Base-by-base conservation (phyloP, 2,329 filamentous ascomycete genomes). In the Blumeria hordei region DNA sequence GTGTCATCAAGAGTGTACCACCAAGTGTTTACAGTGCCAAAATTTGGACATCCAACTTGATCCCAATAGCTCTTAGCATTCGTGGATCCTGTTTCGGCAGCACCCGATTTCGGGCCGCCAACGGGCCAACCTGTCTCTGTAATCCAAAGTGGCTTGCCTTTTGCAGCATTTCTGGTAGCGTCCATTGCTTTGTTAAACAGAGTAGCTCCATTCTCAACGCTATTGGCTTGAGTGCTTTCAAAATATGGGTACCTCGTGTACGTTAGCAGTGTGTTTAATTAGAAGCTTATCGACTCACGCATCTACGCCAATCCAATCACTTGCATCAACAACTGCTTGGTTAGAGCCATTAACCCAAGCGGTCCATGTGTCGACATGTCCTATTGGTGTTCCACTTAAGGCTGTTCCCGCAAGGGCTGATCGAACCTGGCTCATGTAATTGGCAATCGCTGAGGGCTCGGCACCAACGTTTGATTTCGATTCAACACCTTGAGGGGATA, bases 311-410 rank as follows among this genome's bases (percentile, higher is more conserved):
- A 94, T 68, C 74, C 80, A 94, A 71, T 94, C 87, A 58, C 74
- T 70, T 43, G 76, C 77, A 9, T 80, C 72, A 57, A 86, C 78
- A 57, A 93, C 78, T 44, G 74, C 77, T 52, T 69, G 68, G 74
- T 90, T 93, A 64, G 80, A 77, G 54, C 69, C 67, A 67, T 93
- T 87, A 65, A 78, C 78, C 73, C 79, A 88, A 54, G 77, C 78
- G 37, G 81, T 87, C 86, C 86, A 94, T 54, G 88, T 93, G 66
- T 94, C 88, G 65, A 94, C 87, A 68, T 94, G 88, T 54, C 87
- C 87, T 57, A 94, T 72, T 16, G 77, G 72, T 49, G 71, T 74
- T 28, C 69, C 68, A 39, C 73, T 69, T 28, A 84, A 70, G 52
- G 69, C 64, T 12, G 84, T 87, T 57, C 76, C 76, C 33, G 74